Evolutionary conservation across 1,284 basidiomycete genomes (phyloP), one percentile per base, ranked within the genome.

Genomic region (Malassezia yamatoensis): DNA sequence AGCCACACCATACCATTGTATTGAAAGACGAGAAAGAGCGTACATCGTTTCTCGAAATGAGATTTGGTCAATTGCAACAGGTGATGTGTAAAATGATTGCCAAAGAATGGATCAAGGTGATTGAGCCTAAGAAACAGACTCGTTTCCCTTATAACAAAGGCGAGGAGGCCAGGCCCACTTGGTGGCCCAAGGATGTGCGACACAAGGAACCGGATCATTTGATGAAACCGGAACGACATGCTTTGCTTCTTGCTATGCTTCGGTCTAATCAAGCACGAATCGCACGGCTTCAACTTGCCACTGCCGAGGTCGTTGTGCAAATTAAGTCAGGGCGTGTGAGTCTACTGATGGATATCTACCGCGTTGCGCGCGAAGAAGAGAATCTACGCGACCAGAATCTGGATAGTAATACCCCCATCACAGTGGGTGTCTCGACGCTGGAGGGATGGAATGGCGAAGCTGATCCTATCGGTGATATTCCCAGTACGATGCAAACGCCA

Each of bases 161-260:
- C 20, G 79, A 80, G 49, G 76, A 76, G 38, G 66, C 75, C 12
- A 77, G 77, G 58, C 80, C 80, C 0, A 65, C 65, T 12, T 81
- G 80, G 80, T 81, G 80, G 80, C 80, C 80, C 5, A 63, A 61
- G 9, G 75, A 74, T 15, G 76, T 80, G 9, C 70, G 77, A 8
- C 80, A 81, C 67, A 76, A 77, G 44, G 80, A 80, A 62, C 80
- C 80, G 0, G 80, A 81, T 59, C 80, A 81, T 51, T 67, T 81
- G 9, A 72, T 76, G 69, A 64, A 64, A 55, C 55, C 67, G 67
- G 79, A 80, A 66, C 76, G 79, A 9, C 76, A 78, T 35, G 62
- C 72, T 5, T 69, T 81, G 16, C 73, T 80, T 18, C 53, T 76
- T 6, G 74, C 76, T 45, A 77, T 80, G 43, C 63, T 81, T 37